Evolutionary conservation across 1,284 basidiomycete species (phyloP), one percentile per base, ranked within the genome.

Genomic region (Amylostereum areolatum): DNA sequence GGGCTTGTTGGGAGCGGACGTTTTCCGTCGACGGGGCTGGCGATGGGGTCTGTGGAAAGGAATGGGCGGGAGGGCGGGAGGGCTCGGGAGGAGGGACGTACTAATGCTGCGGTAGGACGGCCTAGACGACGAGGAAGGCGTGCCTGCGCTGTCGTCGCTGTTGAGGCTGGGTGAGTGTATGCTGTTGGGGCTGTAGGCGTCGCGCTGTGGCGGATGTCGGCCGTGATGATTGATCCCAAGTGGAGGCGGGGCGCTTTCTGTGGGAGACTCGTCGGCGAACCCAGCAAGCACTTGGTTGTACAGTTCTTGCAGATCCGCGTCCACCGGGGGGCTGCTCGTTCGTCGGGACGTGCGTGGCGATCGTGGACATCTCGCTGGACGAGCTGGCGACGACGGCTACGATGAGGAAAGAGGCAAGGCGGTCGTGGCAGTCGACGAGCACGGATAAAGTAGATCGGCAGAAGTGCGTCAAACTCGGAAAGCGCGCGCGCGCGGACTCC

Each of bases 231-330:
- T 36, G 34, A 43, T 27, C n/a, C 54, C 34, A 9, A 37, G 28
- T 4, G 30, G 28, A 10, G 51, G 53, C 8, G 48, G 37, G 32
- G 49, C 40, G 5, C 48, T 50, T n/a, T 45, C 43, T n/a, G 51
- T 46, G 30, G 46, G 49, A 3, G 55, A 46, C 37, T 58, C 55
- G 41, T 59, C 51, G 3, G 53, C 57, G 35, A 59, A 59, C 1
- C 54, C 57, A 31, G 53, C 52, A 1, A 57, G 53, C 30, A 57
- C 52, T 12, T 52, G 50, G 34, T 58, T 51, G 41, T 55, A 59
- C 8, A 53, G 49, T 25, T 55, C 55, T 36, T 57, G 57, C 36
- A 55, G 48, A 44, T 59, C 54, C 43, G 46, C 47, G 30, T 53
- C 27, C 55, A 10, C 50, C 51, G 3, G 53, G 50, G 5, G 54